Base-by-base conservation (phyloP, 148 eudicot genomes). In the Rhododendron ferrugineum region DNA sequence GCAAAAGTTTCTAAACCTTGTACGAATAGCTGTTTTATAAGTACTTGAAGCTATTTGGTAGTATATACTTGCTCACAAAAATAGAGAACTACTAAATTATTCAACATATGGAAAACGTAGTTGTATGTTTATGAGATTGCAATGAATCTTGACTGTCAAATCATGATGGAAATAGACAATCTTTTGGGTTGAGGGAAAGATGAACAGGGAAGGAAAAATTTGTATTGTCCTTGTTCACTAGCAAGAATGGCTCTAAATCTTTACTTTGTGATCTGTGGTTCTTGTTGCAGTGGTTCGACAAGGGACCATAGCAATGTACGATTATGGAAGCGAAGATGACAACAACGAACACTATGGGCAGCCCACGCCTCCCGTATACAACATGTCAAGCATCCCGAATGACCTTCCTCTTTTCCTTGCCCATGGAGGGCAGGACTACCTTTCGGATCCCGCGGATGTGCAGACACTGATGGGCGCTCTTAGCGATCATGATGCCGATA, bases 231-330 rank as follows among this genome's bases (percentile, higher is more conserved):
- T 34, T 49, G 30, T 16, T 15, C 26, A 32, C 30, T 3, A 13
- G 16, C 0, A 20, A 23, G 62, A 11, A 32, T 32, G 64, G 14
- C 26, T 81, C 1, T 0, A 60, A 81, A 20, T 44, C 18, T 36
- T 11, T 60, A 13, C 26, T 5, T 32, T 46, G 23, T 49, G 44
- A 54, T 13, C 16, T 56, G 82, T 50, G 6, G 60, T 36, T 80
- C 36, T 22, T 36, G 28, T 11, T 4, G 84, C 28, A 90, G 92
- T 90, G 92, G 87, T 89, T 5, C 82, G 90, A 84, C 26, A 76
- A 54, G 90, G 92, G 47, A 90, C 87, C 0, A 89, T 90, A 81
- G 80, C 73, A 78, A 90, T 85, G 90, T 90, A 83, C 32, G 90
- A 90, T 68, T 90, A 90, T 54, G 89, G 89, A 1, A 86, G 78